Evolutionary conservation across 805 yeast species (phyloP), one percentile per base, ranked within the genome.

Genomic region (Kluyveromyces lactis): DNA sequence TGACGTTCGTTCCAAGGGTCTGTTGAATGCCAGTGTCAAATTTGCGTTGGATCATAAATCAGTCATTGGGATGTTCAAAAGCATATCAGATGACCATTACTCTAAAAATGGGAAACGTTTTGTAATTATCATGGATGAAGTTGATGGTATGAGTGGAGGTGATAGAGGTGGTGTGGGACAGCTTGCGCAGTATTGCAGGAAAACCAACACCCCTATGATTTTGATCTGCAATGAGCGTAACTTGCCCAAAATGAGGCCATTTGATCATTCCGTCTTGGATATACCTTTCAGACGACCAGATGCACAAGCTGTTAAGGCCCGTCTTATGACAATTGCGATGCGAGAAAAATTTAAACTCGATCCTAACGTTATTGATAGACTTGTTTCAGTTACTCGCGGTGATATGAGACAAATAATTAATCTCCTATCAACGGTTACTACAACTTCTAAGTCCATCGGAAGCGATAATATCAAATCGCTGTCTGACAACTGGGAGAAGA

Each of bases 141-240:
- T 92, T 23, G 99, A 92, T 60, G 99, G 99, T 50, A 92, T 92
- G 97, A 86, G 95, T 30, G 87, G 94, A 55, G 99, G 99, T 47
- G 99, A 92, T 62, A 81, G 92, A 51, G 99, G 99, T 45, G 99
- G 99, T 46, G 95, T 92, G 19, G 97, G 96, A 18, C 94, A 87
- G 44, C 71, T 92, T 61, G 86, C 97, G 0, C 79, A 81, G 30
- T 81, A 86, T 50, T 89, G 97, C 56, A 72, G 81, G 31, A 80
- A 78, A 37, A 87, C 97, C 0, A 72, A 78, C 32, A 85, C 90
- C 50, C 98, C 99, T 12, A 73, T 92, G 66, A 87, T 92, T 43
- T 69, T 90, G 39, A 89, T 92, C 45, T 90, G 97, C 66, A 92
- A 92, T 63, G 99, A 92, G 58, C 81, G 84, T 49, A 75, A 86